Percentiles rank a stretch among this genome's conserved stretches.
Conservation (phyloP, 139 green algal genomes). For the Diplosphaera chodatii region DNA sequence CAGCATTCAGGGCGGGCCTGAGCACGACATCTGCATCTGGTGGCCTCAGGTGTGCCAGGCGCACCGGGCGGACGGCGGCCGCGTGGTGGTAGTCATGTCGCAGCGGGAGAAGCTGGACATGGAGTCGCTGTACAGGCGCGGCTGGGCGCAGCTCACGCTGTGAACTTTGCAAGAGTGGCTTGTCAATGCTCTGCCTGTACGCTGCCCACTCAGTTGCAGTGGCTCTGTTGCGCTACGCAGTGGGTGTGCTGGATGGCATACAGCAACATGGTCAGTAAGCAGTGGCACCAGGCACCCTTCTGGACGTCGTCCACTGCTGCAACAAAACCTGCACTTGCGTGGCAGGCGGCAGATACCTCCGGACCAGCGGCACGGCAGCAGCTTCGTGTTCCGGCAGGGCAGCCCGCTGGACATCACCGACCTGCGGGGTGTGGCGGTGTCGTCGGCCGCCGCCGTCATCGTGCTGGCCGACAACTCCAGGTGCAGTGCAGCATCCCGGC, state of each 20-base stretch:
- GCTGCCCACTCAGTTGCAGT: no score
- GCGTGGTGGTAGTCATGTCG: not conserved
- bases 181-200: no score
- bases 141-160: no score
- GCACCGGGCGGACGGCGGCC: not conserved
- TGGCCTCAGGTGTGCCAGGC: not conserved
- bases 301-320: no score
- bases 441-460: not conserved
- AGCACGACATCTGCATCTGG: no score
- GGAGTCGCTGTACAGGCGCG: not conserved
- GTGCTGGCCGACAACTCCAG: not conserved
- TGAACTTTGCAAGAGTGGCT: no score
- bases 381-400: conserved; percentile 10
- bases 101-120: conserved; percentile 1
- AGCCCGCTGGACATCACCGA: not conserved
- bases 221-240: no score
- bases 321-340: no score
- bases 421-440: not conserved
- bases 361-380: not conserved
- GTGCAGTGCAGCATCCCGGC: not conserved
- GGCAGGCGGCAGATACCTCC: not conserved
- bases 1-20: no score
- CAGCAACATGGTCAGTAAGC: no score
- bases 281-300: no score
- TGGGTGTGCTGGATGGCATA: no score